phyloP scores from a whole-genome alignment of 106 monocot genomes.

The Dendrobium officinale region DNA sequence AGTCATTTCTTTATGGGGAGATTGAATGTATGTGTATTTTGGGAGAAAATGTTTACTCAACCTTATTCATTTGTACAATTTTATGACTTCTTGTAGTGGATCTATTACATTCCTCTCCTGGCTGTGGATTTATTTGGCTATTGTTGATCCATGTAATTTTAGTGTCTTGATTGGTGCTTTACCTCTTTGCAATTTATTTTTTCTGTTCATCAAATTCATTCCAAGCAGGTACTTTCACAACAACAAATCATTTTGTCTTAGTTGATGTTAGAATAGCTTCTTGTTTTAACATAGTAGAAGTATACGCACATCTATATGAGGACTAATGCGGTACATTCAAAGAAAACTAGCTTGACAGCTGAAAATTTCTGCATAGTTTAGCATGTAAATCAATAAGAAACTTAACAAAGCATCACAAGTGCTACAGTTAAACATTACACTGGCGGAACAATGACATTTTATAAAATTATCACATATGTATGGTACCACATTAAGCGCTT shows the following conservation, averaged over 20 bases:
- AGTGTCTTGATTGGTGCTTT: too few relatives aligned
- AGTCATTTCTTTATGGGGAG: too few relatives aligned
- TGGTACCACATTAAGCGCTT: slow-evolving; percentile 55
- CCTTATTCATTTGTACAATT: too few relatives aligned
- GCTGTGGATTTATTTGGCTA: too few relatives aligned
- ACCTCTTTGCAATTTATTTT: too few relatives aligned
- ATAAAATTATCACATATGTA: background rate
- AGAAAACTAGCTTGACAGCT: background rate
- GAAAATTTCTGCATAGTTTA: background rate
- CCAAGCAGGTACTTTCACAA: background rate
- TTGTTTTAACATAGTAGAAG: background rate
- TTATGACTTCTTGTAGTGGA: too few relatives aligned
- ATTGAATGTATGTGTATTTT: too few relatives aligned
- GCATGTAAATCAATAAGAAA: background rate
- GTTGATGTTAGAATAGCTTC: background rate
- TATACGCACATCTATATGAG: background rate
- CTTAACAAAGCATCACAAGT: background rate
- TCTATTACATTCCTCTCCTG: too few relatives aligned
- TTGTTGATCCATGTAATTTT: too few relatives aligned
- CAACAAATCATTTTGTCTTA: background rate
- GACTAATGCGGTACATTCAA: background rate
- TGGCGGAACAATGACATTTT: background rate
- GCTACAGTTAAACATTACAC: background rate
- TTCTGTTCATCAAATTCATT: background rate
- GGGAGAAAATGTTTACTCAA: too few relatives aligned